These are phyloP conservation scores for Boletus holoroseus DNA, from an alignment of 1,284 basidiomycete species.

Conservation along the genomic window DNA sequence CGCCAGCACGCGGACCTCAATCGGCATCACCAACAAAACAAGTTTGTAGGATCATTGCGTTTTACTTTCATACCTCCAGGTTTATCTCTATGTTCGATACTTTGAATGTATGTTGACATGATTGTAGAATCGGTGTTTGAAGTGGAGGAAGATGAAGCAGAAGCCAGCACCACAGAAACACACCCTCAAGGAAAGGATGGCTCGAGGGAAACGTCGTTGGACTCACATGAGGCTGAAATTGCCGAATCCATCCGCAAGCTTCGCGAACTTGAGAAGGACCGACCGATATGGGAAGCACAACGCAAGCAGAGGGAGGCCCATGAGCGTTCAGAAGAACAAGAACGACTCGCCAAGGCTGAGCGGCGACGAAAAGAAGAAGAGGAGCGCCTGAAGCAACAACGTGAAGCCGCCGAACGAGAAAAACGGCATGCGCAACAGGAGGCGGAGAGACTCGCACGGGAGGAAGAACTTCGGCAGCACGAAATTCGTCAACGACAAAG, in stretches of 20 bases:
- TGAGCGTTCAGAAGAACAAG: conserved; percentile 45
- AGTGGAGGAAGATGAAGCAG: conserved; percentile 36
- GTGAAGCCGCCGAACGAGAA: conserved; percentile 34
- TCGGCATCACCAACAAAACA: conserved; percentile 24
- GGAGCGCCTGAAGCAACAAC: conserved; percentile 31
- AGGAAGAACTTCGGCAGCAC: conserved; percentile 36
- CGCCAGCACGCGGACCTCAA: conserved; percentile 34
- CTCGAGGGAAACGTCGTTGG: conserved; percentile 4
- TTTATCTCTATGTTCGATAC: conserved; percentile 4
- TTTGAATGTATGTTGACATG: conserved; percentile 8
- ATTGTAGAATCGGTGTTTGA: conserved; percentile 31
- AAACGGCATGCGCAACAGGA: conserved; percentile 24
- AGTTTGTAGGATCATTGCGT: background rate
- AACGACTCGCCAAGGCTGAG: conserved; percentile 34
- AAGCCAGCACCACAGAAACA: conserved; percentile 6
- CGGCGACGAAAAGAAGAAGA: conserved; percentile 36
- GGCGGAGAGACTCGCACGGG: conserved; percentile 30
- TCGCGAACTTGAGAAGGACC: conserved; percentile 61
- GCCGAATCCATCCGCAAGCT: conserved; percentile 64
- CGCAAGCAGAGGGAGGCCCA: conserved; percentile 42
- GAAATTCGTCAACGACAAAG: conserved; percentile 41
- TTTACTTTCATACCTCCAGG: conserved; percentile 19
- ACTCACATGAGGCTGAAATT: conserved; percentile 42
- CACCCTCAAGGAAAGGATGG: conserved; percentile 1
- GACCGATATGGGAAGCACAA: conserved; percentile 55